Percentiles rank a stretch among this genome's conserved stretches.
These are phyloP conservation scores for Hypoxylon sp. DNA, from an alignment of 2,329 filamentous ascomycete species.

Conservation along the genomic window DNA sequence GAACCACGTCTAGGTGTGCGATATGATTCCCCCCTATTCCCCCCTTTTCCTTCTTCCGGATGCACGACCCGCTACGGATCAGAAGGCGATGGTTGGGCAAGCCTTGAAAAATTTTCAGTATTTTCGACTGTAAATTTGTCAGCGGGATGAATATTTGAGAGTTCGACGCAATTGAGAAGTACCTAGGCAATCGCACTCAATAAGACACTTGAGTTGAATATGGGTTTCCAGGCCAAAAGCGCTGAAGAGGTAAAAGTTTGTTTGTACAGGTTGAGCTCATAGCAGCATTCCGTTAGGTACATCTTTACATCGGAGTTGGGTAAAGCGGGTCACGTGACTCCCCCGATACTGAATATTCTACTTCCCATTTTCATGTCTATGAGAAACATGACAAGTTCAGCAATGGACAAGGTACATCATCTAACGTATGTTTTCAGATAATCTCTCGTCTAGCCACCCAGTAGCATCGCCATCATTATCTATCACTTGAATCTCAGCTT, in stretches of 20 bases:
- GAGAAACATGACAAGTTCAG: neutral
- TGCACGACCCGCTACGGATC: slow-evolving; percentile 2
- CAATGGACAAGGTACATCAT: neutral
- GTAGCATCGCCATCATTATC: slow-evolving; percentile 62
- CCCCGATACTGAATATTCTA: too few relatives aligned
- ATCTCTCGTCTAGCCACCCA: slow-evolving; percentile 57
- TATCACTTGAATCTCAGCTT: slow-evolving; percentile 79
- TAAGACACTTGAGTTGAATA: neutral
- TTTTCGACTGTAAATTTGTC: neutral
- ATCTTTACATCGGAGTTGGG: neutral
- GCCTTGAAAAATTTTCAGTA: slow-evolving; percentile 27
- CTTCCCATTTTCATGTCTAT: too few relatives aligned
- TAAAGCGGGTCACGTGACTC: slow-evolving; percentile 34
- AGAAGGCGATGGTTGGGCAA: neutral
- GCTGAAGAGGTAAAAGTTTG: neutral
- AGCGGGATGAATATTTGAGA: neutral
- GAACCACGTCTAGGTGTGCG: neutral
- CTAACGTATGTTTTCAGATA: slow-evolving; percentile 39
- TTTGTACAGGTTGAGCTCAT: too few relatives aligned
- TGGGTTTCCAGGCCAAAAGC: neutral
- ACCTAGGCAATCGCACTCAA: neutral
- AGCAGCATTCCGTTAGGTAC: neutral
- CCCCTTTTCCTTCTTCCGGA: neutral
- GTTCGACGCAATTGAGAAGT: neutral
- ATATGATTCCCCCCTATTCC: neutral